Base-by-base conservation (phyloP, 108 stramenopile genomes). In the Fistulifera solaris region DNA sequence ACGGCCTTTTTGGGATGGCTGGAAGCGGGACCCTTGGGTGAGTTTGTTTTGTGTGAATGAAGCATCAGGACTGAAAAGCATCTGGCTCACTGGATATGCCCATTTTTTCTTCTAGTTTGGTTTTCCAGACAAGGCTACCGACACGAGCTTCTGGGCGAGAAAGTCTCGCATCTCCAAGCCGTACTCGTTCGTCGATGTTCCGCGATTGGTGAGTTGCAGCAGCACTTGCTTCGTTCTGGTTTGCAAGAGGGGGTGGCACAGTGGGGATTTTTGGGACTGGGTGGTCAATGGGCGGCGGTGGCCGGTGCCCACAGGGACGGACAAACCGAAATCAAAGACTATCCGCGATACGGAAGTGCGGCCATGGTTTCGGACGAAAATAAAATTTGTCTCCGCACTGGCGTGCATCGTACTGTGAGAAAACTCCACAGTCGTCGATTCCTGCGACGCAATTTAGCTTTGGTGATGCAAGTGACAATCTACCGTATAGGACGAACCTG, bases 91-190 rank as follows among this genome's bases (percentile, higher is more conserved):
- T 3, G 6, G 31, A 8, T 35, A 35, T 23, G 21, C 14, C 6
- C 31, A 3, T 35, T 35, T 35, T n/a, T n/a, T n/a, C n/a, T n/a
- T 3, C 42, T 23, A 52, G 72, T 78, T 15, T 92, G 83, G 83
- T 68, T 81, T 40, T 67, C 61, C 0, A 52, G 54, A 10, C 54
- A 52, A 24, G 79, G 79, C 5, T 78, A 85, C 61, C 71, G 71
- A 66, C 89, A 87, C 35, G 63, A 79, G 28, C 46, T 46, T 12
- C 63, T 85, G 7, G 85, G 83, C n/a, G 69, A 65, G 46, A 83
- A 83, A 57, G 83, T 92, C 11, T 76, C 85, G 3, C 83, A 92
- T 52, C 79, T 85, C 41, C 89, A 92, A 63, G 86, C 86, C 13
- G 86, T 92, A 5, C 43, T 92, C 10, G 89, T 85, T 11, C 56